Conservation (phyloP, 2,329 filamentous ascomycete genomes). For the Pyricularia grisea region DNA sequence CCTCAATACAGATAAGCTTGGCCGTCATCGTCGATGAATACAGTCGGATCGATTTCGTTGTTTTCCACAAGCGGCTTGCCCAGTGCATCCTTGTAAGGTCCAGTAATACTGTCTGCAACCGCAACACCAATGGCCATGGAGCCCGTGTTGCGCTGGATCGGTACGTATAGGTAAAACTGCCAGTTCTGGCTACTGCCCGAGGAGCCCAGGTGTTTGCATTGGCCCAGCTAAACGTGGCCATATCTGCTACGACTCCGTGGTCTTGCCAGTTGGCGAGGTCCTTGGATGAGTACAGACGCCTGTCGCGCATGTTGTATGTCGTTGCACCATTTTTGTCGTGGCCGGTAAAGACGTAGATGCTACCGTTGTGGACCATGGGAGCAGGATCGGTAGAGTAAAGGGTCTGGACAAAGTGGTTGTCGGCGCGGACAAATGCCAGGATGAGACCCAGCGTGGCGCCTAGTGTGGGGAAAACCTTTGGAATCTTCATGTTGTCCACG, state of each 20-base stretch:
- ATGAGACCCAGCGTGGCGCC: too few species aligned
- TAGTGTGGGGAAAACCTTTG: not conserved
- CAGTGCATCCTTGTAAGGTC: constrained; percentile 24
- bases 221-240: constrained; percentile 22
- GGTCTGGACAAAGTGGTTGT: constrained; percentile 10
- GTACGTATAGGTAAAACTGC: constrained; percentile 23
- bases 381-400: constrained; percentile 16
- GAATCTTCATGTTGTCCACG: too few species aligned
- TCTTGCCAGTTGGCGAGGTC: constrained; percentile 26
- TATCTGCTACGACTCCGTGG: constrained; percentile 14
- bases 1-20: constrained; percentile 33
- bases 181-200: constrained; percentile 21
- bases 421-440: not conserved
- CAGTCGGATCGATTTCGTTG: constrained; percentile 26
- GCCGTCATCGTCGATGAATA: constrained; percentile 28
- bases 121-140: constrained; percentile 25
- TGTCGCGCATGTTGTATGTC: constrained; percentile 20
- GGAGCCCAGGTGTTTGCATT: constrained; percentile 22
- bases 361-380: constrained; percentile 18
- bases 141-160: constrained; percentile 10
- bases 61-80: constrained; percentile 23
- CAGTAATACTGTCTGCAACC: constrained; percentile 21
- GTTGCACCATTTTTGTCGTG: constrained; percentile 19
- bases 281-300: constrained; percentile 21
- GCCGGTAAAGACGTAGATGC: constrained; percentile 20